Evolutionary conservation across 345 rosid species (phyloP).

Genomic region (Brassica juncea): DNA sequence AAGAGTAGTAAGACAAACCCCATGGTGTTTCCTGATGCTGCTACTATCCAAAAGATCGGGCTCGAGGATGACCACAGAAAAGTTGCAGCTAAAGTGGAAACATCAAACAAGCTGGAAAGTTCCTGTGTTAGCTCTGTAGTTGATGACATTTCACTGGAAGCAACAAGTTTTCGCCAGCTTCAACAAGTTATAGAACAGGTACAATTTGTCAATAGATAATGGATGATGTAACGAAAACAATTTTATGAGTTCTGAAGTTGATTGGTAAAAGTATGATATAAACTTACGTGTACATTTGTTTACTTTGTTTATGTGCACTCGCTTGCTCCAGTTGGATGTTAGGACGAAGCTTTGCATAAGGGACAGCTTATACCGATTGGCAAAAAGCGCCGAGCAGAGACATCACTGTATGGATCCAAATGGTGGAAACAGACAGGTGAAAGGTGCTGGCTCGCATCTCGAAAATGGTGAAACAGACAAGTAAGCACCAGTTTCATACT

Average conservation of each 20-base stretch:
- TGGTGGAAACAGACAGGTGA: conserved; percentile 48
- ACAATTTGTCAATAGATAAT: conserved; percentile 23
- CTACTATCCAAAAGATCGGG: conserved; percentile 47
- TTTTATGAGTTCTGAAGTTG: conserved; percentile 3
- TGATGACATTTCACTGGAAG: conserved; percentile 74
- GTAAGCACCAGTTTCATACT: conserved; percentile 45
- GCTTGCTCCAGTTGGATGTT: conserved; percentile 68
- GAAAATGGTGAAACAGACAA: conserved; percentile 59
- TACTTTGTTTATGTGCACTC: conserved; percentile 22
- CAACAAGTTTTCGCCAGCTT: conserved; percentile 81
- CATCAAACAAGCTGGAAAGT: conserved; percentile 58
- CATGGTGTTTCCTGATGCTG: conserved; percentile 46
- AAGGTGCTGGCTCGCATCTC: conserved; percentile 41
- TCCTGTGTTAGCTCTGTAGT: conserved; percentile 61
- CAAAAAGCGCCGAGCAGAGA: conserved; percentile 86
- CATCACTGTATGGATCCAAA: conserved; percentile 50
- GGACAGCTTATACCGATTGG: conserved; percentile 90
- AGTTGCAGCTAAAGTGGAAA: conserved; percentile 49
- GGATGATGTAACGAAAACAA: neutral
- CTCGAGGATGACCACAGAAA: conserved; percentile 41
- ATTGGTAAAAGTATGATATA: neutral
- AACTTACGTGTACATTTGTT: neutral
- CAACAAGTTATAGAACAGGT: conserved; percentile 83
- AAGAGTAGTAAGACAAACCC: conserved; percentile 40
- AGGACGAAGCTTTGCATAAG: conserved; percentile 89